Percentiles rank a stretch among this genome's conserved stretches.
Evolutionary conservation across 306 rosid genomes (phyloP).

Genomic region (Trifolium subterraneum): DNA sequence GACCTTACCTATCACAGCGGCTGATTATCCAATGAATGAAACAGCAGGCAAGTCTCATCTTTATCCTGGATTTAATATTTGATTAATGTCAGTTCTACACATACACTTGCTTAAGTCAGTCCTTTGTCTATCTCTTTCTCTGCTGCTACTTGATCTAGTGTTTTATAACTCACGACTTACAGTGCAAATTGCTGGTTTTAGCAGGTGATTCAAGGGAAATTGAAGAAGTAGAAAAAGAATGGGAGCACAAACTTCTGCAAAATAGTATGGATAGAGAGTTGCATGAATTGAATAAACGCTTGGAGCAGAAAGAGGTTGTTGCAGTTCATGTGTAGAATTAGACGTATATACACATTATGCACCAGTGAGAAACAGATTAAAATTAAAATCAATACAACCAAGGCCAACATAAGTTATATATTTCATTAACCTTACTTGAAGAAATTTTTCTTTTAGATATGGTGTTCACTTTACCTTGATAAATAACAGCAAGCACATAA

Average conservation of each 20-base stretch:
- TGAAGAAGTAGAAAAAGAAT: conserved; percentile 95
- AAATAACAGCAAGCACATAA: conserved; percentile 1
- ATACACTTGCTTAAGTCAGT: conserved; percentile 20
- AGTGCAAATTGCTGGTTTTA: conserved; percentile 41
- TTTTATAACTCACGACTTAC: conserved; percentile 36
- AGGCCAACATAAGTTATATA: conserved; percentile 32
- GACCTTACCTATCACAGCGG: conserved; percentile 72
- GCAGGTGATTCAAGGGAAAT: conserved; percentile 86
- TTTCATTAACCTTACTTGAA: background rate
- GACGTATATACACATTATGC: conserved; percentile 25
- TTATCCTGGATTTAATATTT: conserved; percentile 33
- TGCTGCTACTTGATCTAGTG: conserved; percentile 35
- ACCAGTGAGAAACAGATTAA: conserved; percentile 3
- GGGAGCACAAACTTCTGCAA: conserved; percentile 98
- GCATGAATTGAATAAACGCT: conserved; percentile 89
- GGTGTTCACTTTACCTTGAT: conserved; percentile 16
- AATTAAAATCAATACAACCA: conserved; percentile 27
- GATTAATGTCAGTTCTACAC: conserved; percentile 29
- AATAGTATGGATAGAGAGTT: conserved; percentile 96
- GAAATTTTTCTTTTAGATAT: conserved; percentile 22
- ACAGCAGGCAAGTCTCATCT: conserved; percentile 64
- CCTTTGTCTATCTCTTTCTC: conserved; percentile 23
- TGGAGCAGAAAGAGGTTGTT: conserved; percentile 93
- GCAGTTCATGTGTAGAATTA: conserved; percentile 27
- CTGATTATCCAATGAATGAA: conserved; percentile 85